phyloP scores from a whole-genome alignment of 2,329 filamentous ascomycete species.

The Lecanicillium sp. region DNA sequence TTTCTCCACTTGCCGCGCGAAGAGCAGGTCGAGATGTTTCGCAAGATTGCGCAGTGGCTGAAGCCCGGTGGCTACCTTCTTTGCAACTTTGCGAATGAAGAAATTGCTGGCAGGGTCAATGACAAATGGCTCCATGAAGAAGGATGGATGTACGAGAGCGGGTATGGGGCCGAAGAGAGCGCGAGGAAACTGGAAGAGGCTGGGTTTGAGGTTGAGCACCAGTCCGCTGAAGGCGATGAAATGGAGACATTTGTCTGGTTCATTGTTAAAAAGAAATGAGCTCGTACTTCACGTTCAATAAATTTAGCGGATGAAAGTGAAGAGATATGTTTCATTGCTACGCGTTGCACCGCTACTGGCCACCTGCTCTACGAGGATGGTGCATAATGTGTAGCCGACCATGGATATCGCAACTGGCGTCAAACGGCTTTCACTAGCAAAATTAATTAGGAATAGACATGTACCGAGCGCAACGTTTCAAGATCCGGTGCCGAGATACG shows the following conservation, averaged over 20 bases:
- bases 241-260: conserved; percentile 32
- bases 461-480: too few species aligned
- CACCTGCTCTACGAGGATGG: too few species aligned
- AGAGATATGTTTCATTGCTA: too few species aligned
- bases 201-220: conserved; percentile 19
- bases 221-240: conserved; percentile 22
- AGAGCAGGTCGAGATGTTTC: conserved; percentile 40
- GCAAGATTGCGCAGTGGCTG: conserved; percentile 38
- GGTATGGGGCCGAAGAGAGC: conserved; percentile 27
- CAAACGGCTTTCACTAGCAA: too few species aligned
- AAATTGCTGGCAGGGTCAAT: conserved; percentile 18
- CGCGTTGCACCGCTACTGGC: too few species aligned
- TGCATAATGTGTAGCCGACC: too few species aligned
- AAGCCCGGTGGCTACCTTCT: conserved; percentile 43
- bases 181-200: conserved; percentile 20
- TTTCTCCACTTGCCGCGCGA: conserved; percentile 45
- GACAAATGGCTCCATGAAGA: conserved; percentile 30
- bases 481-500: too few species aligned
- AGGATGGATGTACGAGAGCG: conserved; percentile 38
- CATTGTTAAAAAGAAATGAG: conserved; percentile 22
- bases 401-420: too few species aligned
- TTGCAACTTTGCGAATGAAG: conserved; percentile 33
- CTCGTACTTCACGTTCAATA: conserved; percentile 4
- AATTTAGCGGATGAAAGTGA: too few species aligned
- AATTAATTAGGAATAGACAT: too few species aligned